Percentiles rank a stretch among this genome's conserved stretches.
Conservation (phyloP, 371 early-diverging fungal genomes). For the Haplosporangium sp. region DNA sequence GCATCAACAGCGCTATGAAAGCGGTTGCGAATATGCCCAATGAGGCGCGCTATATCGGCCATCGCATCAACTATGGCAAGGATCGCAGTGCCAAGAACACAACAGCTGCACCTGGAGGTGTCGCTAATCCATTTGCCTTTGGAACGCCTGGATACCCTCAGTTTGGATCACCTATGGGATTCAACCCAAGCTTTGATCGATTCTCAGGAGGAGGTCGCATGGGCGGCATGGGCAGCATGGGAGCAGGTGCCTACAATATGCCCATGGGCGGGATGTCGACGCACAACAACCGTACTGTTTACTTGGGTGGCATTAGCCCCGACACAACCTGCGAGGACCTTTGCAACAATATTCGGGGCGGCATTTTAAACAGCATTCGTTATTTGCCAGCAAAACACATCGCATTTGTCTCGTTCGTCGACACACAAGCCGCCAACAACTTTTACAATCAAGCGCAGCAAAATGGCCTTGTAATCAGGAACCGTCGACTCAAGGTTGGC, state of each 20-base stretch:
- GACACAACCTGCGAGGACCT: constrained; percentile 83
- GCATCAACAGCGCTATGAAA: constrained; percentile 75
- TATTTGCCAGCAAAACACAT: constrained; percentile 81
- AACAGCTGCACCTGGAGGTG: constrained; percentile 6
- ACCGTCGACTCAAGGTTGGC: constrained; percentile 77
- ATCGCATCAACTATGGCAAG: constrained; percentile 79
- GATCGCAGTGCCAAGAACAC: constrained; percentile 74
- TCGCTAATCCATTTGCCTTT: constrained; percentile 25
- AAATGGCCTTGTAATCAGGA: constrained; percentile 73
- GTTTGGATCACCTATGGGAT: constrained; percentile 36
- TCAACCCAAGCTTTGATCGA: constrained; percentile 42
- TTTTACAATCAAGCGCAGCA: constrained; percentile 67
- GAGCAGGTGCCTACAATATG: constrained; percentile 14
- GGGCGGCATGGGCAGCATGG: constrained; percentile 1
- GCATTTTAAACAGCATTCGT: constrained; percentile 79
- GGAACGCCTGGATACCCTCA: constrained; percentile 14
- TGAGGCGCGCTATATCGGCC: constrained; percentile 64
- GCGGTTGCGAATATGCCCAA: constrained; percentile 70
- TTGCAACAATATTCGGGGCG: constrained; percentile 88
- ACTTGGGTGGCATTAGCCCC: constrained; percentile 79
- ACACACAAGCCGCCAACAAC: constrained; percentile 70
- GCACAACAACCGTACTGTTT: constrained; percentile 76
- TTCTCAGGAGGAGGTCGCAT: constrained; percentile 18
- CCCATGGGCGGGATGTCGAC: constrained; percentile 13
- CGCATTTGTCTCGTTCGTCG: constrained; percentile 88